A percentile compares a stretch with the other conserved stretches of the same genome.
Conservation (phyloP, 2,329 filamentous ascomycete genomes). For the Pestalotiopsis sp. region DNA sequence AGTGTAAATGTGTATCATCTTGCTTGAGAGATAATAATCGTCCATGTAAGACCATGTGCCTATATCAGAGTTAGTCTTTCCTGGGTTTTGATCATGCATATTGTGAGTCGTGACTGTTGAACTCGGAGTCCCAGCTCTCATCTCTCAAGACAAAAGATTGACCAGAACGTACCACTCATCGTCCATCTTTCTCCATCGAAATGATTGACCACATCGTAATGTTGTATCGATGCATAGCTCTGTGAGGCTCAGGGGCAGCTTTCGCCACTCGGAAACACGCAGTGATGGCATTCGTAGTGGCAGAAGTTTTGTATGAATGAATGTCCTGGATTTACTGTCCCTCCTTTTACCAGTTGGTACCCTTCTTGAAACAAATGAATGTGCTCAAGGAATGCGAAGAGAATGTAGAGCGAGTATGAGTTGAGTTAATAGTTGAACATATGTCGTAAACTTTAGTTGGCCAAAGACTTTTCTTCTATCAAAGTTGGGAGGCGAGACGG, state of each 20-base stretch:
- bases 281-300: conserved; percentile 36
- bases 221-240: conserved; percentile 96
- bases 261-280: conserved; percentile 78
- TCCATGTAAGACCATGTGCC: conserved; percentile 82
- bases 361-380: no score
- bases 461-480: background rate
- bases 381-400: background rate
- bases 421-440: no score
- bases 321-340: background rate
- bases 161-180: conserved; percentile 71
- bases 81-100: background rate
- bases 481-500: background rate
- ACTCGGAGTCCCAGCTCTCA: no score
- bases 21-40: conserved; percentile 85
- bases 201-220: conserved; percentile 92
- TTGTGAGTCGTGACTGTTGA: no score
- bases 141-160: no score
- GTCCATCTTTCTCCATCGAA: conserved; percentile 86
- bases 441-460: background rate
- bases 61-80: conserved; percentile 31
- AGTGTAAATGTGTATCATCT: conserved; percentile 77
- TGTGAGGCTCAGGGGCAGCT: conserved; percentile 77
- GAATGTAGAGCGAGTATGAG: background rate
- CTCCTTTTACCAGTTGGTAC: no score
- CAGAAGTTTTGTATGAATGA: background rate